These are phyloP conservation scores for Croton setiger DNA, from an alignment of 441 rosid genomes.

Conservation along the genomic window DNA sequence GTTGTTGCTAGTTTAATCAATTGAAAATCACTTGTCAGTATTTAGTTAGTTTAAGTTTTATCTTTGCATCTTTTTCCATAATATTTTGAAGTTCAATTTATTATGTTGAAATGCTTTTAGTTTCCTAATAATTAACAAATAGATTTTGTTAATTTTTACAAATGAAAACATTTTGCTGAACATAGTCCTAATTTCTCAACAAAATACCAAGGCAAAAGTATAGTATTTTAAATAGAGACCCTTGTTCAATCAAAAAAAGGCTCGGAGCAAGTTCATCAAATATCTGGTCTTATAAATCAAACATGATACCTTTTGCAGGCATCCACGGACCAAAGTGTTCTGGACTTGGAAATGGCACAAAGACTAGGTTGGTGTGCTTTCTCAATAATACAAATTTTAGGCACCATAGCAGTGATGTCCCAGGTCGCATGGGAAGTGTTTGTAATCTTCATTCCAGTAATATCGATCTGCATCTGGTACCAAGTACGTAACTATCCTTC, in stretches of 20 bases:
- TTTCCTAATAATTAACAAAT: not conserved
- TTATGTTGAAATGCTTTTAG: not conserved
- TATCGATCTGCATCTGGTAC: slow-evolving; percentile 91
- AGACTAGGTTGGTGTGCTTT: slow-evolving; percentile 93
- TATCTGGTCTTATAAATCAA: not conserved
- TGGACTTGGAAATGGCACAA: slow-evolving; percentile 81
- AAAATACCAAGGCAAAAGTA: not conserved
- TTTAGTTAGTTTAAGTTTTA: not conserved
- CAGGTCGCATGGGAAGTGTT: slow-evolving; percentile 99
- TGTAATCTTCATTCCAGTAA: slow-evolving; percentile 93
- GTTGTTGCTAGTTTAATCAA: not conserved
- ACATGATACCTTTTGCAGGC: slow-evolving; percentile 40
- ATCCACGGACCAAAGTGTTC: slow-evolving; percentile 90
- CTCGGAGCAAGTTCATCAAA: not conserved
- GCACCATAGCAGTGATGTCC: slow-evolving; percentile 89
- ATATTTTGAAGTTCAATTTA: not conserved
- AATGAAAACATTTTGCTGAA: not conserved
- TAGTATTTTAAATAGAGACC: not conserved
- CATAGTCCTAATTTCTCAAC: not conserved
- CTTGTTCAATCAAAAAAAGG: not conserved
- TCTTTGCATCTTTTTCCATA: not conserved
- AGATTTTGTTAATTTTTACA: too few species aligned
- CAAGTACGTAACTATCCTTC: slow-evolving; percentile 52
- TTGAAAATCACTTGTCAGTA: not conserved
- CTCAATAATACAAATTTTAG: slow-evolving; percentile 75